Percentiles rank a stretch among this genome's conserved stretches.
Evolutionary conservation across 139 green algal genomes (phyloP).

Genomic region (Coccomyxa sp.): DNA sequence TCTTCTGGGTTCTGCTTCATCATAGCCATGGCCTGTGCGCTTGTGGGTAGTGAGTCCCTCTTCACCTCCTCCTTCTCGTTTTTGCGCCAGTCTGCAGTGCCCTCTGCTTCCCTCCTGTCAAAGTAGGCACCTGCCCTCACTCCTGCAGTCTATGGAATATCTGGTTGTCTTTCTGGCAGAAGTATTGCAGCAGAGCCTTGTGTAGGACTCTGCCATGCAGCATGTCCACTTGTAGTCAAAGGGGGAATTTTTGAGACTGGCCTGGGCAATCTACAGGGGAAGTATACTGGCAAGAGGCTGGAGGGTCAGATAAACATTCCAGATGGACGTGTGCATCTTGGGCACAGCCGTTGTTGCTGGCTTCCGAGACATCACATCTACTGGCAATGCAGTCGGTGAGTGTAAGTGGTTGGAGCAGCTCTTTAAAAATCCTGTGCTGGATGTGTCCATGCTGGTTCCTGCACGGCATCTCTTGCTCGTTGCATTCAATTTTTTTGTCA

Average conservation of each 20-base stretch:
- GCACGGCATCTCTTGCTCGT: background rate
- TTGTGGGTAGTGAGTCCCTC: constrained; percentile 29
- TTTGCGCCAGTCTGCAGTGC: constrained; percentile 22
- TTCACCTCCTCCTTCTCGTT: constrained; percentile 38
- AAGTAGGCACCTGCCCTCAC: background rate
- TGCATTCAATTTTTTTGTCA: background rate
- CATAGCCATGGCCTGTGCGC: constrained; percentile 35
- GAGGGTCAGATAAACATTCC: constrained; percentile 48
- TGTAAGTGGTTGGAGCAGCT: no score
- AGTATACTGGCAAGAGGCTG: constrained; percentile 26
- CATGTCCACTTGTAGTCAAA: no score
- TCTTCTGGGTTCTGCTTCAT: constrained; percentile 46
- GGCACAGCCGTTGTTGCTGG: background rate
- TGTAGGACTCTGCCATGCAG: no score
- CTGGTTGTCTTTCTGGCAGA: no score
- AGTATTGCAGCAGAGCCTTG: no score
- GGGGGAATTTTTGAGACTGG: no score
- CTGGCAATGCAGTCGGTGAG: background rate
- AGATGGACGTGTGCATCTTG: constrained; percentile 2
- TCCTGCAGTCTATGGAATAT: no score
- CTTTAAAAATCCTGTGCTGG: no score
- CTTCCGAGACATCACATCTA: background rate
- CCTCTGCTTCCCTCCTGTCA: constrained; percentile 35
- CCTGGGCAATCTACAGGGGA: constrained; percentile 18
- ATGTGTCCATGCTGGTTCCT: no score